Base-by-base conservation (phyloP, 2,329 filamentous ascomycete genomes). In the Fusarium albidum region DNA sequence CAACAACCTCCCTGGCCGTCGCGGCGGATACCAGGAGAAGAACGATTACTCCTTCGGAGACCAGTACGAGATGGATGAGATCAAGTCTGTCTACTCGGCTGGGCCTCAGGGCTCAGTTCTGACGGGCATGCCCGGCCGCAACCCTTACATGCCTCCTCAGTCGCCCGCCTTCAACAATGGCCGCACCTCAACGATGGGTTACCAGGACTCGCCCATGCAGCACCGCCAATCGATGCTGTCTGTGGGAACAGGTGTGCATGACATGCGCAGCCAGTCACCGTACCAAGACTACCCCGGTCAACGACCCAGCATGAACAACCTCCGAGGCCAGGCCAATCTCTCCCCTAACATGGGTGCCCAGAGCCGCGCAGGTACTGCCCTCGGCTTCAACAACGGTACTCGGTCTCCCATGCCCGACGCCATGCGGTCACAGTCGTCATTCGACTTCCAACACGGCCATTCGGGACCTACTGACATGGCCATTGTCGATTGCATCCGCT, bases 61-160 rank as follows among this genome's bases (percentile, higher is more conserved):
- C 57, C 86, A 89, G 59, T 96, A 92, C 68, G 95, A 99, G 75
- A 93, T 98, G 89, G 96, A 99, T 71, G 95, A 99, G 73, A 96
- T 98, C 82, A 93, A 92, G 72, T 96, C 92, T 1, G 88, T 96
- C 54, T 98, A 98, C 79, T 97, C 93, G 6, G 96, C 92, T 1
- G 91, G 93, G 55, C 94, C 82, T 79, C 93, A 73, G 82, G 92
- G 92, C 8, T 97, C 93, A 3, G 88, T 98, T 60, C 82, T 96
- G 53, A 92, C 91, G 12, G 92, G 92, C 48, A 91, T 96, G 76
- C 89, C 85, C 34, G 82, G 84, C 45, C 86, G 87, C 65, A 86
- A 85, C 58, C 74, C 88, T 3, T 94, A 90, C 75, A 91, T 95
- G 83, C 90, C 93, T 10, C 92, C 93, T 10, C 87, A 89, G 59